A percentile compares a stretch with the other conserved stretches of the same genome.
Conservation (phyloP, 805 yeast genomes). For the Zygosaccharomyces siamensis region DNA sequence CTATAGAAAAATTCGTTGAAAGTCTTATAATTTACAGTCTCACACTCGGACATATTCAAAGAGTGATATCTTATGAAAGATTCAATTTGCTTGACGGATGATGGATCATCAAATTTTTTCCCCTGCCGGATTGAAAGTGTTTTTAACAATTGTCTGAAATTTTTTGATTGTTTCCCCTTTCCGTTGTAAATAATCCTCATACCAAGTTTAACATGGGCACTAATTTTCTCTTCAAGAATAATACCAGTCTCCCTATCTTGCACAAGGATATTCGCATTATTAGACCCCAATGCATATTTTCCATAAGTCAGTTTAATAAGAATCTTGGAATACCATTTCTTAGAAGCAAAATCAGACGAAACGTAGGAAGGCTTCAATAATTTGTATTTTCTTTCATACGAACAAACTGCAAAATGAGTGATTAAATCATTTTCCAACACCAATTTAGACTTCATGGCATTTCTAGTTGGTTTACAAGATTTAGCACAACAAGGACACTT, state of each 20-base stretch:
- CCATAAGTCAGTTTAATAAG: conserved; percentile 85
- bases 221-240: conserved; percentile 89
- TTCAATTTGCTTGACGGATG: conserved; percentile 60
- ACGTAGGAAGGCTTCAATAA: conserved; percentile 64
- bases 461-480: conserved; percentile 48
- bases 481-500: conserved; percentile 78
- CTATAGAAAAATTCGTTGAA: conserved; percentile 91
- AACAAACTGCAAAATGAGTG: conserved; percentile 86
- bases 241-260: conserved; percentile 89
- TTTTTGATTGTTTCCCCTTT: conserved; percentile 51
- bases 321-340: conserved; percentile 83
- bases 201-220: conserved; percentile 81
- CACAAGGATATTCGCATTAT: conserved; percentile 89
- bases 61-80: conserved; percentile 79
- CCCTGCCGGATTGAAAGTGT: conserved; percentile 79
- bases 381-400: conserved; percentile 62
- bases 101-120: conserved; percentile 66
- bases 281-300: conserved; percentile 75
- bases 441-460: conserved; percentile 35
- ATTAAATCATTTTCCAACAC: conserved; percentile 54
- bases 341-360: conserved; percentile 74
- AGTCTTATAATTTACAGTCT: conserved; percentile 50
- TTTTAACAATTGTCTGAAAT: conserved; percentile 56
- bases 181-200: conserved; percentile 80
- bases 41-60: conserved; percentile 71